A percentile compares a stretch with the other conserved stretches of the same genome.
Evolutionary conservation across 441 rosid species (phyloP).

Genomic region (Adansonia gregorii): DNA sequence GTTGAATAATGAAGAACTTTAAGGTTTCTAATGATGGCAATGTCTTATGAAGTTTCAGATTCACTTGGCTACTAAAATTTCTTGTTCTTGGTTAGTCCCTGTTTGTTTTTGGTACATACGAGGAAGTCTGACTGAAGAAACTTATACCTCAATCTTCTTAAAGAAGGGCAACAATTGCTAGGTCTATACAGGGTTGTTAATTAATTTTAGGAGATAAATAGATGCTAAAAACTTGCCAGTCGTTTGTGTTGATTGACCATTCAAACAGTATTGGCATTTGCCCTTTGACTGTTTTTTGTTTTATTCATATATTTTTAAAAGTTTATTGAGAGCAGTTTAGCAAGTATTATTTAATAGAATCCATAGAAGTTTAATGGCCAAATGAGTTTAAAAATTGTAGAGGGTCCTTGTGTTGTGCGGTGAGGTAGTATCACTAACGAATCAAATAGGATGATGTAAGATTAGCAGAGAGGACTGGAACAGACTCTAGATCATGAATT

Average conservation of each 20-base stretch:
- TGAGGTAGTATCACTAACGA: background rate
- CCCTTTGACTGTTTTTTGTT: background rate
- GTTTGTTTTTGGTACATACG: background rate
- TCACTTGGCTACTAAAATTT: background rate
- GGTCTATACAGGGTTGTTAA: background rate
- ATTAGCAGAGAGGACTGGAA: constrained; percentile 10
- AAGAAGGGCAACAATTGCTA: constrained; percentile 3
- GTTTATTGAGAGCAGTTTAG: background rate
- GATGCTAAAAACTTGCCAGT: constrained; percentile 10
- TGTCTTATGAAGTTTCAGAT: background rate
- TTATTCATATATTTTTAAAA: background rate
- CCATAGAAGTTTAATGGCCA: background rate
- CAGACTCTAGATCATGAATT: background rate
- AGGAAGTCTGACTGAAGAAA: background rate
- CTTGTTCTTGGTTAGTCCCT: constrained; percentile 4
- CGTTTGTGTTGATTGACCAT: background rate
- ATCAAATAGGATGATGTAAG: background rate
- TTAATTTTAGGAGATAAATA: constrained; percentile 1
- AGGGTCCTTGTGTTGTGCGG: background rate
- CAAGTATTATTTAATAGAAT: background rate
- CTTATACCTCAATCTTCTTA: constrained; percentile 10
- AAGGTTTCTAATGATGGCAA: background rate
- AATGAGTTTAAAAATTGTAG: constrained; percentile 14
- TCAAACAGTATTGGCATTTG: background rate
- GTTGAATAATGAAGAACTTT: background rate